Evolutionary conservation across 2,329 filamentous ascomycete species (phyloP).

Genomic region (Fusarium neocosmosporiellum): DNA sequence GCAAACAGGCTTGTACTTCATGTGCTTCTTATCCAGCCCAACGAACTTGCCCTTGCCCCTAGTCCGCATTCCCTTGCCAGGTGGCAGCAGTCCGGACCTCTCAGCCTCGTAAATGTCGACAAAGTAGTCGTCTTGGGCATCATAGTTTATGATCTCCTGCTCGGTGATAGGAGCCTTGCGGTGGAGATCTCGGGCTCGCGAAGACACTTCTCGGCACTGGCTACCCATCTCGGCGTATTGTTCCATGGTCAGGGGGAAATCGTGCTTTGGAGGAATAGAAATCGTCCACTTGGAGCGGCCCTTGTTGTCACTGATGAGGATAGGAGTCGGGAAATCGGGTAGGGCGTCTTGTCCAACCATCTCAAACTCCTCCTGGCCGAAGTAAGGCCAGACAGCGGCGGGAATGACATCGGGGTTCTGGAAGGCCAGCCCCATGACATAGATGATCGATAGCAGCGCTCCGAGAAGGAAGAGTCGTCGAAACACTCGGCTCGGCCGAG

Average conservation of each 20-base stretch:
- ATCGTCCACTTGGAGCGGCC: constrained; percentile 82
- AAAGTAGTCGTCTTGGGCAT: constrained; percentile 74
- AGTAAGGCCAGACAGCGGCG: constrained; percentile 53
- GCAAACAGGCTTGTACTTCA: constrained; percentile 69
- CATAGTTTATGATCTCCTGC: constrained; percentile 63
- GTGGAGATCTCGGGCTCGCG: constrained; percentile 62
- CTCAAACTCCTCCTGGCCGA: constrained; percentile 67
- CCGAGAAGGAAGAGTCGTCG: constrained; percentile 66
- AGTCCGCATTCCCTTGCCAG: constrained; percentile 50
- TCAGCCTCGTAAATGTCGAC: constrained; percentile 81
- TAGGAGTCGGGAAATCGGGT: constrained; percentile 78
- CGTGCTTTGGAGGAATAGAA: constrained; percentile 74
- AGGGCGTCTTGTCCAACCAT: constrained; percentile 73
- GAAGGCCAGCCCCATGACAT: constrained; percentile 52
- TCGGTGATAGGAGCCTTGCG: constrained; percentile 54
- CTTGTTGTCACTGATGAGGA: constrained; percentile 73
- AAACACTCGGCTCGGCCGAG: constrained; percentile 68
- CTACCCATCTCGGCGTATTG: constrained; percentile 78
- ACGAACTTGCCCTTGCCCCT: constrained; percentile 59
- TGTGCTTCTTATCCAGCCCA: constrained; percentile 57
- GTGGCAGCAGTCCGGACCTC: constrained; percentile 66
- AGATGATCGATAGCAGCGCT: constrained; percentile 63
- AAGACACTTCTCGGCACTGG: constrained; percentile 73
- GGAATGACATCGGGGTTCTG: constrained; percentile 44
- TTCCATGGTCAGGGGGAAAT: constrained; percentile 73